Conservation (phyloP, 768 basidiomycete genomes). For the Podaxis sp. region DNA sequence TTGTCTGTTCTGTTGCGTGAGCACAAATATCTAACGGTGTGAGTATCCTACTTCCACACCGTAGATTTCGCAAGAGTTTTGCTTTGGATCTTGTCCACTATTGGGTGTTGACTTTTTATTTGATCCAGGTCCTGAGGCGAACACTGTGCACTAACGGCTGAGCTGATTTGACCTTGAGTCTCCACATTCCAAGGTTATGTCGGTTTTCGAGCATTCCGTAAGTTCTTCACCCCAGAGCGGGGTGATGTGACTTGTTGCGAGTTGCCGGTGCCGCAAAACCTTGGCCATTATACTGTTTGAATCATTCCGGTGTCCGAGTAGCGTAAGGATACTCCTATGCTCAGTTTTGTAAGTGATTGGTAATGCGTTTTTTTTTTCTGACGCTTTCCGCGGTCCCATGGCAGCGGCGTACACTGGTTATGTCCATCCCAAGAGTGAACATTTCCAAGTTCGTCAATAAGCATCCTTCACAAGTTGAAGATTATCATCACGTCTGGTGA, state of each 20-base stretch:
- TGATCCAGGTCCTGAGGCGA: no score
- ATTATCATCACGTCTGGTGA: no score
- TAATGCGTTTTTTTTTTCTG: no score
- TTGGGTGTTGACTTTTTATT: no score
- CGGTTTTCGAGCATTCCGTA: conserved; percentile 44
- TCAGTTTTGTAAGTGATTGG: neutral
- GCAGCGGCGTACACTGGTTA: conserved; percentile 31
- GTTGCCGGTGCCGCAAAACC: conserved; percentile 10
- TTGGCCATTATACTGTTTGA: neutral
- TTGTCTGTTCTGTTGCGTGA: no score
- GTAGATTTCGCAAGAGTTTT: no score
- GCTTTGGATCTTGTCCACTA: no score
- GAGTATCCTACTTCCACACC: no score
- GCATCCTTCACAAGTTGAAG: conserved; percentile 35
- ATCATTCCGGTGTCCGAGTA: neutral
- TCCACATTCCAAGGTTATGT: conserved; percentile 46
- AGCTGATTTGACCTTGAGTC: conserved; percentile 42
- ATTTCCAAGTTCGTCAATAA: conserved; percentile 37
- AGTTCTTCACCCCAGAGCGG: conserved; percentile 42
- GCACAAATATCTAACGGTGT: no score
- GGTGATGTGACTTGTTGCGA: conserved; percentile 36
- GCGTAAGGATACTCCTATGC: neutral
- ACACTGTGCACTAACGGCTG: neutral
- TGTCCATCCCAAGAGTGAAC: conserved; percentile 23
- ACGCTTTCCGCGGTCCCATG: conserved; percentile 30